Percentiles rank a stretch among this genome's conserved stretches.
Conservation (phyloP, 1,139 yeast genomes). For the Blastobotrys persicus region DNA sequence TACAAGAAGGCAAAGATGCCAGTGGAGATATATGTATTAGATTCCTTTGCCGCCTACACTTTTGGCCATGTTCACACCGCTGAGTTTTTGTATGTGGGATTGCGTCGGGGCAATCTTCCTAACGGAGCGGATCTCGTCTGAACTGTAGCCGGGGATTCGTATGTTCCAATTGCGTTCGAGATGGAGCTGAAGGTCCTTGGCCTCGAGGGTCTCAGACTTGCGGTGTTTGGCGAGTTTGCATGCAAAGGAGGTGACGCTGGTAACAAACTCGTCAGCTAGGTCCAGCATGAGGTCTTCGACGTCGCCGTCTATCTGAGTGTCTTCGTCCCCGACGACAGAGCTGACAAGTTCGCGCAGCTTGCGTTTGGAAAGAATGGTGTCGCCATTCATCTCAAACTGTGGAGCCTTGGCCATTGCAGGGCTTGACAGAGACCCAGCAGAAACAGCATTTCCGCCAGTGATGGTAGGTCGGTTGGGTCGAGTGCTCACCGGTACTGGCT, state of each 20-base stretch:
- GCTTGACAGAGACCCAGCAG: constrained; percentile 60
- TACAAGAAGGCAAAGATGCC: no score
- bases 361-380: constrained; percentile 82
- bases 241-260: constrained; percentile 86
- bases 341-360: constrained; percentile 83
- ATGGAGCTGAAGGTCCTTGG: constrained; percentile 86
- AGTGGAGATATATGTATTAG: no score
- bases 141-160: constrained; percentile 86
- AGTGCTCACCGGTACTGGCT: constrained; percentile 60
- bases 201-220: constrained; percentile 83
- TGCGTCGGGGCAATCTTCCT: constrained; percentile 77
- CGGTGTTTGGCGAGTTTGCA: constrained; percentile 94
- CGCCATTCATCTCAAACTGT: constrained; percentile 71
- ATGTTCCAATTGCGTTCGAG: constrained; percentile 95
- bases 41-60: constrained; percentile 33
- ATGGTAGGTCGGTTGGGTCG: constrained; percentile 74
- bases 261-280: constrained; percentile 92
- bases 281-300: constrained; percentile 89
- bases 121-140: constrained; percentile 84
- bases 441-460: constrained; percentile 80
- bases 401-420: constrained; percentile 85
- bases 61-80: constrained; percentile 54
- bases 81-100: constrained; percentile 66
- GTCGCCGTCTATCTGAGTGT: constrained; percentile 74
- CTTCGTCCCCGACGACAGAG: constrained; percentile 79